Conservation (phyloP, 169 alveolate species). For the Neospora caninum region DNA sequence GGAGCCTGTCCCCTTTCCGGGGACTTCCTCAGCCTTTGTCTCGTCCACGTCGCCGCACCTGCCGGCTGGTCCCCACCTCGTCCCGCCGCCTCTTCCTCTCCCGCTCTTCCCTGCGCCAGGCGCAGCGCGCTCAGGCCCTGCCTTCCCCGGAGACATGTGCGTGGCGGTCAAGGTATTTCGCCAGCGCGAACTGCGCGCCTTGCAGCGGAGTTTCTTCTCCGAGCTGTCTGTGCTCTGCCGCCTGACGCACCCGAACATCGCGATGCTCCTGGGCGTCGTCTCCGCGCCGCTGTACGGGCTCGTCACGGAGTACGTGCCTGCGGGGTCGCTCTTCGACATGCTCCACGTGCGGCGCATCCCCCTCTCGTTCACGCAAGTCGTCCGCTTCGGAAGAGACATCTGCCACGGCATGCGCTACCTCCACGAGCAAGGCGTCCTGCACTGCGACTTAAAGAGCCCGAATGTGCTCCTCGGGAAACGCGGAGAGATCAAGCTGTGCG, state of each 20-base stretch:
- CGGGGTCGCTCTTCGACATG: slow-evolving; percentile 81
- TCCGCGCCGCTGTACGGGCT: slow-evolving; percentile 78
- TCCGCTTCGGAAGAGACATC: slow-evolving; percentile 80
- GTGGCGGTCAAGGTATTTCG: slow-evolving; percentile 61
- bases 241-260: slow-evolving; percentile 84
- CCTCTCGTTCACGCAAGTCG: slow-evolving; percentile 66
- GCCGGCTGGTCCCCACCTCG: not conserved
- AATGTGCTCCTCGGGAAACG: slow-evolving; percentile 88
- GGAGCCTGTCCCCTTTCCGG: not conserved
- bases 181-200: slow-evolving; percentile 43
- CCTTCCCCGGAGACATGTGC: slow-evolving; percentile 44
- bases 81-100: not conserved
- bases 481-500: slow-evolving; percentile 90
- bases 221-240: slow-evolving; percentile 82
- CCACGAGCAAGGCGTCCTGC: slow-evolving; percentile 80
- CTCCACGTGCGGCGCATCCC: slow-evolving; percentile 73
- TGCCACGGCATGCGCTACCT: slow-evolving; percentile 82
- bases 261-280: slow-evolving; percentile 84
- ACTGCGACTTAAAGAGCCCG: slow-evolving; percentile 86
- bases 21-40: not conserved
- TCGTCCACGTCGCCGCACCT: not conserved
- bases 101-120: not conserved
- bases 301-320: slow-evolving; percentile 82
- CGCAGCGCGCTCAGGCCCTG: not conserved
- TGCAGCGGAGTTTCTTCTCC: slow-evolving; percentile 74